phyloP scores from a whole-genome alignment of 805 yeast species.

The Nakazawaea ambrosiae region DNA sequence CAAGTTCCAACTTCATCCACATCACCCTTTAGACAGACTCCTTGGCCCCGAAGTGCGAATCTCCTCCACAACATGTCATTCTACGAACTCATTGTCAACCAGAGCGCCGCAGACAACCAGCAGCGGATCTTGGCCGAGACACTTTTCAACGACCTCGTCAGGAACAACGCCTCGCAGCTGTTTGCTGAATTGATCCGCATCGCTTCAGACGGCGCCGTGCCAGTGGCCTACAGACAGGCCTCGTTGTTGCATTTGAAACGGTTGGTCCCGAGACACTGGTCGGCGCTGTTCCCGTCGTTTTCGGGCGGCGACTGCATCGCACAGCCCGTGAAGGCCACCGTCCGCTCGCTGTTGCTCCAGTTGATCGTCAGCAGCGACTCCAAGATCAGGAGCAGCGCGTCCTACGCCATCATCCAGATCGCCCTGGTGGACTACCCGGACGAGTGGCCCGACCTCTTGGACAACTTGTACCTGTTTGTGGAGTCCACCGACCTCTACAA shows the following conservation, averaged over 20 bases:
- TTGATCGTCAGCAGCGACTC: constrained; percentile 42
- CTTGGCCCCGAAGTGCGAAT: no score
- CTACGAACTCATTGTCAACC: constrained; percentile 14
- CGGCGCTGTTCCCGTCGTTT: constrained; percentile 73
- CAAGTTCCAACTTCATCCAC: no score
- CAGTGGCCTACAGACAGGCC: constrained; percentile 46
- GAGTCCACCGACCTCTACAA: constrained; percentile 22
- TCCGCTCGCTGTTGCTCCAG: constrained; percentile 44
- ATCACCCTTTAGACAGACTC: no score
- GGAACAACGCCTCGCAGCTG: constrained; percentile 41
- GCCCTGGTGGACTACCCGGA: constrained; percentile 92
- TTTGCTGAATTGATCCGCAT: constrained; percentile 35
- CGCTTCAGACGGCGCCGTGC: constrained; percentile 24
- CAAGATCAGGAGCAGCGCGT: constrained; percentile 58
- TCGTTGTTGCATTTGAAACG: constrained; percentile 61
- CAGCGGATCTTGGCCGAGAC: constrained; percentile 47
- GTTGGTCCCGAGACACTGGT: constrained; percentile 71
- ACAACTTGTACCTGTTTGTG: constrained; percentile 36
- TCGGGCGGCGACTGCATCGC: constrained; percentile 47
- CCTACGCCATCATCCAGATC: constrained; percentile 75
- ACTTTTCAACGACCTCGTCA: constrained; percentile 34
- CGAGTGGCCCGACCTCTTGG: constrained; percentile 79
- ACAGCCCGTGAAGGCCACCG: constrained; percentile 40
- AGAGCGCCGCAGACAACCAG: constrained; percentile 40
- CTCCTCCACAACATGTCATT: no score